Conservation (phyloP, 352 stramenopile genomes). For the Phytophthora colocasiae region DNA sequence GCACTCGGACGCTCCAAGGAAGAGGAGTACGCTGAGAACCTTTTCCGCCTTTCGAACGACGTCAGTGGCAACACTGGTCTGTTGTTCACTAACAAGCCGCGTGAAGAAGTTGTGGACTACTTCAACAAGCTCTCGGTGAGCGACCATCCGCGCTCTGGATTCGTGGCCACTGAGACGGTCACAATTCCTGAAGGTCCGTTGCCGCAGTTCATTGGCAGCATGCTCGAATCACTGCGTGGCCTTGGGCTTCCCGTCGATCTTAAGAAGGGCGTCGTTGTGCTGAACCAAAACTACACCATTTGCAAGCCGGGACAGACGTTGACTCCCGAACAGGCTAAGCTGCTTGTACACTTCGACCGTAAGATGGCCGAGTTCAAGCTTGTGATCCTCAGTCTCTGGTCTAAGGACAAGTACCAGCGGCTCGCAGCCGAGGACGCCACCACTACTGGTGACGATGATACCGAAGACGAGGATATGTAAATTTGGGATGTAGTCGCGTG, state of each 20-base stretch:
- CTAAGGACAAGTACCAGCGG: slow-evolving; percentile 79
- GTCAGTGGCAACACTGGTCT: slow-evolving; percentile 95
- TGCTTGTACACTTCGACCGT: slow-evolving; percentile 93
- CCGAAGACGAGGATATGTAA: slow-evolving; percentile 74
- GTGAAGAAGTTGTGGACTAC: slow-evolving; percentile 92
- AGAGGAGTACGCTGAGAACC: slow-evolving; percentile 97
- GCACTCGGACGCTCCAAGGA: slow-evolving; percentile 94
- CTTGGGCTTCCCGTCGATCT: slow-evolving; percentile 97
- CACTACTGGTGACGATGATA: slow-evolving; percentile 41
- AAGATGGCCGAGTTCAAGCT: slow-evolving; percentile 91
- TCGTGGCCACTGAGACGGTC: slow-evolving; percentile 91
- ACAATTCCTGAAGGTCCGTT: slow-evolving; percentile 90
- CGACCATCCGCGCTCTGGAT: slow-evolving; percentile 96
- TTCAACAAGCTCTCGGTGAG: slow-evolving; percentile 92
- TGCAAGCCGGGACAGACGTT: slow-evolving; percentile 96
- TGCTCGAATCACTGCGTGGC: slow-evolving; percentile 97
- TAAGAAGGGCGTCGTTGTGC: slow-evolving; percentile 94
- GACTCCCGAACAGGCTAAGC: slow-evolving; percentile 95
- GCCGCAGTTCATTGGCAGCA: slow-evolving; percentile 94
- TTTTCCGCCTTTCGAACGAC: slow-evolving; percentile 91
- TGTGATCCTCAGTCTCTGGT: slow-evolving; percentile 78
- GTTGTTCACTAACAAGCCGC: slow-evolving; percentile 94
- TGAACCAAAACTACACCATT: slow-evolving; percentile 93
- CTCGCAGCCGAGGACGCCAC: slow-evolving; percentile 54
- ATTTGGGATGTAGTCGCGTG: slow-evolving; percentile 32